A percentile compares a stretch with the other conserved stretches of the same genome.
These are phyloP conservation scores for Pestalotiopsis sp. DNA, from an alignment of 2,329 filamentous ascomycete genomes.

Conservation along the genomic window DNA sequence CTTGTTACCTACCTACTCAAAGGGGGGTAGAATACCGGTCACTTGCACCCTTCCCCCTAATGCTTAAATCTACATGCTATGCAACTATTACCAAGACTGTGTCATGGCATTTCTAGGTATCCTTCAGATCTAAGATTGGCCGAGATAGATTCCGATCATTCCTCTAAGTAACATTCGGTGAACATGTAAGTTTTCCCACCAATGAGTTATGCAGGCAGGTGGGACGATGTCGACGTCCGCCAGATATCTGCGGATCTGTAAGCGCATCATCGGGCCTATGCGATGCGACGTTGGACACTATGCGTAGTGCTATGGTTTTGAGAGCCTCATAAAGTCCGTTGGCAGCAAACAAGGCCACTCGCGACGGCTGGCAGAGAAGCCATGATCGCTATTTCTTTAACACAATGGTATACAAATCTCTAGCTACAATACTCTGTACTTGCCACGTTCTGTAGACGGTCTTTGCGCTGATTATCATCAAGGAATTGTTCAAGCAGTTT, in stretches of 20 bases:
- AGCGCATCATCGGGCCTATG: conserved; percentile 1
- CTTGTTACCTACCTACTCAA: no score
- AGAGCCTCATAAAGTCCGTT: neutral
- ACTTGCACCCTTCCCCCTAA: no score
- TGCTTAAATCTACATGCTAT: neutral
- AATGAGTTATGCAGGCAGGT: neutral
- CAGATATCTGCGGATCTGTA: neutral
- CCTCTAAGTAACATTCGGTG: neutral
- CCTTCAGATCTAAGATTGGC: neutral
- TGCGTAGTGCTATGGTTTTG: neutral
- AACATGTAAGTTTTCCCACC: neutral
- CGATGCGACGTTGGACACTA: neutral
- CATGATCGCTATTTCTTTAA: no score
- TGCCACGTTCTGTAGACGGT: no score
- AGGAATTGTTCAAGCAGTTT: no score
- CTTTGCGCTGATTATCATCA: no score
- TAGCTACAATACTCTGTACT: no score
- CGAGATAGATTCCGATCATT: neutral
- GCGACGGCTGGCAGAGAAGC: neutral
- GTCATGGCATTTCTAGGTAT: neutral
- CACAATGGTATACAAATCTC: no score
- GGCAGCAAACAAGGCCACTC: no score
- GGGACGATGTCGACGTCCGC: neutral
- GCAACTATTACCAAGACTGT: neutral
- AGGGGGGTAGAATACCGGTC: no score